Evolutionary conservation across 768 basidiomycete species (phyloP), one percentile per base, ranked within the genome.

Genomic region (Erythrobasidium yunnanense): DNA sequence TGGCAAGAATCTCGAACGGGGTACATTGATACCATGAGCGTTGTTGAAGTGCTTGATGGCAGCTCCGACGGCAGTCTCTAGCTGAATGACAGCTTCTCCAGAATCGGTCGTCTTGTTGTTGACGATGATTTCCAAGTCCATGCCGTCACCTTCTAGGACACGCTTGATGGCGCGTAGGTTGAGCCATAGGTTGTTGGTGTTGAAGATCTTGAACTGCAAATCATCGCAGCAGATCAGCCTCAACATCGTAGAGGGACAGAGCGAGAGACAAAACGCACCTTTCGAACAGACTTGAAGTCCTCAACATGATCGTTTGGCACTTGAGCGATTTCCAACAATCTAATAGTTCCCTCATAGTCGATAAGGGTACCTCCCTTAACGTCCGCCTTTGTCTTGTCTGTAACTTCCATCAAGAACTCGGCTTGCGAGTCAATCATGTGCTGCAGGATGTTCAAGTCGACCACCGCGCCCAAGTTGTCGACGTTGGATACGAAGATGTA

Each of bases 401-500:
- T 95, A 69, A 93, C 87, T 35, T 69, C 68, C 65, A 69, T 56
- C n/a, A 69, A 30, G 68, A 69, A 69, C 55, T 69, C 68, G n/a
- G 68, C 45, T 45, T 69, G 68, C 25, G 67, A 42, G 15, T 69
- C 62, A 33, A 69, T 56, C 87, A 93, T 90, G 76, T 90, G 85
- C 71, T 78, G 75, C 60, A 70, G 68, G 74, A 93, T 92, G 70
- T 81, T 83, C 75, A 86, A 82, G 77, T 90, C 88, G 73, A 88
- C 88, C 69, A 87, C 85, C 69, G 90, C 92, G 75, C 91, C 91
- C 74, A 96, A 77, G 77, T 95, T 95, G 78, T 95, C 92, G 51
- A 90, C 90, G 81, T 96, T 96, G 77, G 90, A 93, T 58, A 91
- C 88, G 75, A 95, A 96, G 72, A 95, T 83, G 78, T 93, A 96